phyloP scores from a whole-genome alignment of 495 filamentous ascomycete species.

The Geoglossum glabrum region DNA sequence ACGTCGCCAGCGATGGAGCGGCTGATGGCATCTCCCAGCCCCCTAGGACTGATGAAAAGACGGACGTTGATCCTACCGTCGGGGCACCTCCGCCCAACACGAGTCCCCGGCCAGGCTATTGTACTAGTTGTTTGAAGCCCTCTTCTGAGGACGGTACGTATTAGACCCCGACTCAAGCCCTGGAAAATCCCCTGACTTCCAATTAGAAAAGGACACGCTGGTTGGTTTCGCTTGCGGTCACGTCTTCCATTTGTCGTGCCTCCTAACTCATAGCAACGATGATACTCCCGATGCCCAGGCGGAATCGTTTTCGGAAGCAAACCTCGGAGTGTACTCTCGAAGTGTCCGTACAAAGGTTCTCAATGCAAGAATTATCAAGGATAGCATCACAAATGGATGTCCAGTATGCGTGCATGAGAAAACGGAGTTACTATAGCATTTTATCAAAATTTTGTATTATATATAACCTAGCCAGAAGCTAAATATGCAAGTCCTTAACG shows the following conservation, averaged over 20 bases:
- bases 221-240: constrained; percentile 86
- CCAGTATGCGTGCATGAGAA: constrained; percentile 33
- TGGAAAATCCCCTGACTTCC: constrained; percentile 6
- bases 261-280: constrained; percentile 30
- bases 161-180: neutral
- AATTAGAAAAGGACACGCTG: constrained; percentile 51
- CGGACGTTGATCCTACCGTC: neutral
- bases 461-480: neutral
- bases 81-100: neutral
- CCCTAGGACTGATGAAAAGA: constrained; percentile 3
- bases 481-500: neutral
- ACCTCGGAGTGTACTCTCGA: constrained; percentile 23
- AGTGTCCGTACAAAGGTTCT: constrained; percentile 77
- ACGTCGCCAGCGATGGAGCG: constrained; percentile 31
- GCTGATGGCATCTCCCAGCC: neutral
- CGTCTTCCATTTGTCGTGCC: constrained; percentile 69
- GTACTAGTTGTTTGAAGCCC: constrained; percentile 40
- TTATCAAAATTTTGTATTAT: neutral
- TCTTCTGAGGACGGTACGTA: constrained; percentile 31
- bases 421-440: constrained; percentile 2
- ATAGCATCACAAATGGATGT: constrained; percentile 49
- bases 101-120: constrained; percentile 14
- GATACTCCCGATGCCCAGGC: constrained; percentile 13
- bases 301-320: constrained; percentile 14
- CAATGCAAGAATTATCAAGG: constrained; percentile 58